phyloP scores from a whole-genome alignment of 805 yeast species.

The Candida nonsorbophila region DNA sequence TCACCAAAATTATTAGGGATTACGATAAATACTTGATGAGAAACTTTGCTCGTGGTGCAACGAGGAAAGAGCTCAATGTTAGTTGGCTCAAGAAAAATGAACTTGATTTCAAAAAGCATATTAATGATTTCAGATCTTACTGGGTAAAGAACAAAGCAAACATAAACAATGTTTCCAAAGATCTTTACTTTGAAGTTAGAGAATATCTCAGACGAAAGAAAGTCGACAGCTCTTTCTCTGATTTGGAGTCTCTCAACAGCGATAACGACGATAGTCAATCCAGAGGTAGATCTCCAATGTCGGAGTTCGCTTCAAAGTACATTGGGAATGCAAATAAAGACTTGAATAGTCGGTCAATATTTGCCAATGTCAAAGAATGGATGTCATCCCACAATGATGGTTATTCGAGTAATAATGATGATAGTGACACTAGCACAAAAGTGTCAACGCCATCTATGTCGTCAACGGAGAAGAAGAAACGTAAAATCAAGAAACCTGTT shows the following conservation, averaged over 20 bases:
- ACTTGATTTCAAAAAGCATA: slow-evolving; percentile 86
- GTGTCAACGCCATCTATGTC: slow-evolving; percentile 3
- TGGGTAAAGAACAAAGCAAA: slow-evolving; percentile 72
- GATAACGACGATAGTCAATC: slow-evolving; percentile 1
- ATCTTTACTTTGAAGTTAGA: slow-evolving; percentile 78
- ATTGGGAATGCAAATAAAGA: slow-evolving; percentile 50
- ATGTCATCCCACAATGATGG: slow-evolving; percentile 29
- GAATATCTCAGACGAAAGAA: slow-evolving; percentile 57
- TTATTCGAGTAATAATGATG: slow-evolving; percentile 17
- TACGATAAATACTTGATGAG: slow-evolving; percentile 96
- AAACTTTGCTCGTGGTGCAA: slow-evolving; percentile 96
- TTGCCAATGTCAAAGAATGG: slow-evolving; percentile 41
- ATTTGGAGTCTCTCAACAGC: slow-evolving; percentile 1
- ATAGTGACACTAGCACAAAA: slow-evolving; percentile 9
- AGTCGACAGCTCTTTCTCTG: slow-evolving; percentile 15
- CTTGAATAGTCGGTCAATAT: slow-evolving; percentile 27
- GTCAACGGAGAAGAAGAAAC: slow-evolving; percentile 1
- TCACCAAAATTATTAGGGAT: slow-evolving; percentile 90
- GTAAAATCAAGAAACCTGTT: slow-evolving; percentile 11
- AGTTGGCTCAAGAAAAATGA: slow-evolving; percentile 98
- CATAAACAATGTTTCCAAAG: slow-evolving; percentile 69
- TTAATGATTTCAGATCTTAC: slow-evolving; percentile 79
- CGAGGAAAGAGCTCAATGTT: slow-evolving; percentile 92
- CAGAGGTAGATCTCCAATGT: slow-evolving; percentile 47
- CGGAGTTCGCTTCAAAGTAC: slow-evolving; percentile 61